Percentiles rank a stretch among this genome's conserved stretches.
Evolutionary conservation across 352 stramenopile species (phyloP).

Genomic region (Phytophthora chlamydospora): DNA sequence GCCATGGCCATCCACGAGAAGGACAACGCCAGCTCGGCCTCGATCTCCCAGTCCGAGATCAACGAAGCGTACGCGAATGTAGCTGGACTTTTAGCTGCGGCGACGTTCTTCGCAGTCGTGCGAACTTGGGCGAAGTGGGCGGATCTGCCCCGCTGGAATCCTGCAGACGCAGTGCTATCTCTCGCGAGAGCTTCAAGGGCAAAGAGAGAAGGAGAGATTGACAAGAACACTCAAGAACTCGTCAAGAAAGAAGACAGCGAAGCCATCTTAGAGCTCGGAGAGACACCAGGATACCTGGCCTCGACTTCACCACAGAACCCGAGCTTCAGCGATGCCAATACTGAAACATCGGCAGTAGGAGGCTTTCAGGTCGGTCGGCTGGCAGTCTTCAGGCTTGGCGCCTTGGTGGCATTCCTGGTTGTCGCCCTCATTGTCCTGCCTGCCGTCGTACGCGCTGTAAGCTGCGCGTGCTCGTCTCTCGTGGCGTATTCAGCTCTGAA

Average conservation of each 20-base stretch:
- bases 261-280: conserved; percentile 13
- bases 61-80: conserved; percentile 30
- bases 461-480: conserved; percentile 18
- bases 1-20: conserved; percentile 44
- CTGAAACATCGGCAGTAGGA: conserved; percentile 3
- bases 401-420: conserved; percentile 1
- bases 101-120: conserved; percentile 29
- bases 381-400: conserved; percentile 1
- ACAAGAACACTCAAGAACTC: background rate
- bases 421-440: conserved; percentile 24
- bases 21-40: conserved; percentile 29
- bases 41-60: conserved; percentile 34
- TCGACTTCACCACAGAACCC: conserved; percentile 16
- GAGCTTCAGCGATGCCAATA: conserved; percentile 13
- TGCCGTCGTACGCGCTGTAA: conserved; percentile 22
- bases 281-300: conserved; percentile 13
- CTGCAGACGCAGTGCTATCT: conserved; percentile 13
- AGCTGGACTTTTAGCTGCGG: conserved; percentile 13
- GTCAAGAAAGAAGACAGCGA: background rate
- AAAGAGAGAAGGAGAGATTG: background rate
- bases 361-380: background rate
- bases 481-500: conserved; percentile 42
- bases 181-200: background rate
- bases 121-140: conserved; percentile 23
- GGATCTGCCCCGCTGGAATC: conserved; percentile 42